These are phyloP conservation scores for Ettlia oleoabundans DNA, from an alignment of 139 green algal species.

Conservation along the genomic window DNA sequence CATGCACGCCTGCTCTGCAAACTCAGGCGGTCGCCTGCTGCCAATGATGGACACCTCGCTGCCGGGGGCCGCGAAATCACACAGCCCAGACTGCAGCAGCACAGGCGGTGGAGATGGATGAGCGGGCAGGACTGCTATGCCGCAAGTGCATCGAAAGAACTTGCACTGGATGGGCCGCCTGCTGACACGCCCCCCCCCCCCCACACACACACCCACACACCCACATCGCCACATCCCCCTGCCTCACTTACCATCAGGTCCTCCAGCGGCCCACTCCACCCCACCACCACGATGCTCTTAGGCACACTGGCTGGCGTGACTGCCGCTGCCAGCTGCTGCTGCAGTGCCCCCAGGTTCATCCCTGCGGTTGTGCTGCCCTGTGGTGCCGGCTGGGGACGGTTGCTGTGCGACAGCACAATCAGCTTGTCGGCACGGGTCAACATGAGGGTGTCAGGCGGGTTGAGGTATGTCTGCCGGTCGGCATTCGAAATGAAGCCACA, in stretches of 20 bases:
- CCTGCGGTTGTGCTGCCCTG: background rate
- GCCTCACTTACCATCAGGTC: conserved; percentile 22
- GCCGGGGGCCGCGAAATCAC: conserved; percentile 34
- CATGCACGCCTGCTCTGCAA: conserved; percentile 12
- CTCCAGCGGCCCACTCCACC: conserved; percentile 29
- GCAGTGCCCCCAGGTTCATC: conserved; percentile 26
- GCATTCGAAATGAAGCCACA: conserved; percentile 32
- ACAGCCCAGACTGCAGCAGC: conserved; percentile 19
- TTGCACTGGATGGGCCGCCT: too few species aligned
- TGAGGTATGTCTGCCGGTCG: conserved; percentile 31
- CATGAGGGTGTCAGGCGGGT: conserved; percentile 27
- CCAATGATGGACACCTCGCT: conserved; percentile 37
- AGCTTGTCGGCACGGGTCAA: conserved; percentile 37
- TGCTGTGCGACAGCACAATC: conserved; percentile 41
- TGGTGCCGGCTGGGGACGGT: background rate
- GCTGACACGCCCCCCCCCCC: too few species aligned
- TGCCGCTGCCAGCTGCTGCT: conserved; percentile 21
- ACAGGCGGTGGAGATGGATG: background rate
- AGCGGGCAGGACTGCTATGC: too few species aligned
- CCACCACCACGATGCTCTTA: conserved; percentile 49
- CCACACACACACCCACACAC: too few species aligned
- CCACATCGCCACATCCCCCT: background rate
- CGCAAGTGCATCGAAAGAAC: too few species aligned
- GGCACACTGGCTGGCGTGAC: background rate
- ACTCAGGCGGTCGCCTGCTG: conserved; percentile 6